Conservation (phyloP, 2,329 filamentous ascomycete genomes). For the Pseudofabraea citricarpa region DNA sequence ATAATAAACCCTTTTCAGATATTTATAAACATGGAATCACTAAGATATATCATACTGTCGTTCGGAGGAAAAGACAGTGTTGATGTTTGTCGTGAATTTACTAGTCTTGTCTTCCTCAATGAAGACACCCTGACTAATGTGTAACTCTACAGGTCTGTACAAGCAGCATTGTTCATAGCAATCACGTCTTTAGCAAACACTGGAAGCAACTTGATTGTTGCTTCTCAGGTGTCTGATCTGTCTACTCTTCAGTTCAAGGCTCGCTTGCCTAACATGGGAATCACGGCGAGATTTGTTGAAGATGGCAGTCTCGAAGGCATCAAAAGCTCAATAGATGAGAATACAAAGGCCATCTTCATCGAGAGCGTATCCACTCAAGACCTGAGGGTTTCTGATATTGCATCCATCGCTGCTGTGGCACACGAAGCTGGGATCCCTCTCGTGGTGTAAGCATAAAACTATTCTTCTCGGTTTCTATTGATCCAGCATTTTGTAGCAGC, state of each 20-base stretch:
- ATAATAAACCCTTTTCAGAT: too few relatives aligned
- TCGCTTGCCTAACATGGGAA: background rate
- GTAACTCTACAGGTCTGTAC: background rate
- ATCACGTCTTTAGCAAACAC: background rate
- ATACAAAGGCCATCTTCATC: conserved; percentile 1
- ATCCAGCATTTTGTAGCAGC: too few relatives aligned
- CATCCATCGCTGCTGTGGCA: background rate
- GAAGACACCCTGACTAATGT: too few relatives aligned
- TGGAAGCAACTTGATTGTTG: background rate
- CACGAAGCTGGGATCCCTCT: conserved; percentile 1
- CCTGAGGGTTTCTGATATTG: background rate
- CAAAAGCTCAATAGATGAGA: background rate
- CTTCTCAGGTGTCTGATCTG: background rate
- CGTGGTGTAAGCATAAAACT: background rate
- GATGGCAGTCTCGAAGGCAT: background rate
- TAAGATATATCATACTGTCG: too few relatives aligned
- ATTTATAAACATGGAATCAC: too few relatives aligned
- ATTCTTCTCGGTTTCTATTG: too few relatives aligned
- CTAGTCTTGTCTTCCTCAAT: too few relatives aligned
- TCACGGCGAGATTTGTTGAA: background rate
- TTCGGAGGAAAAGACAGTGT: too few relatives aligned
- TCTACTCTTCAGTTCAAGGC: background rate
- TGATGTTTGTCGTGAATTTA: too few relatives aligned
- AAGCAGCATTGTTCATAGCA: conserved; percentile 1
- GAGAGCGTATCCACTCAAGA: background rate